Base-by-base conservation (phyloP, 441 rosid genomes). In the Adansonia grandidieri region DNA sequence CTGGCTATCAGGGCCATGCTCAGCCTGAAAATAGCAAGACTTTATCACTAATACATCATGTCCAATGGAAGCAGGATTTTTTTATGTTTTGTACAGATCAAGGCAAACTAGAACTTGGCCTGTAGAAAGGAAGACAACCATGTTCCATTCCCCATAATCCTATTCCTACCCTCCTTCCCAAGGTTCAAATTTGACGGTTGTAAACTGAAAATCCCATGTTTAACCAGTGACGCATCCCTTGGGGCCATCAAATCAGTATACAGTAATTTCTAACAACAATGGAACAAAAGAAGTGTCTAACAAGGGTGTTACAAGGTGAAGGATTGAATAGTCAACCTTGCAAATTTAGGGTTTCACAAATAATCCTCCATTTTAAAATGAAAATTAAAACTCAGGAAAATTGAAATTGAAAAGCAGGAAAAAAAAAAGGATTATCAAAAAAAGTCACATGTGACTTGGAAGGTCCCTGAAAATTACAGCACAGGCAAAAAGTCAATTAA, bases 1-100 rank as follows among this genome's bases (percentile, higher is more conserved):
- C 82, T 93, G 98, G 84, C 99, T 93, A 82, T 96, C 97, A 57
- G 98, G 98, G 65, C 99, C 99, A 84, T 93, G 98, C 82, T 96
- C 99, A 50, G 97, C 99, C 99, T 96, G 89, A 80, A 77, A 80
- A 56, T 68, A 17, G 28, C 75, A 73, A 32, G 78, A 60, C 9
- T 47, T 53, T 6, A 19, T 73, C 45, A 67, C 2, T 24, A 6
- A 77, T 28, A 62, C 15, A 65, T 50, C 75, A 71, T 2, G 9
- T 71, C 48, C 75, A 53, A 13, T 11, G 22, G 10, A 48, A 69
- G 11, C 5, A 48, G 6, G 11, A 48, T 13, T 5, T 24, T 11
- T 17, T 67, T 67, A 53, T 53, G 75, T 9, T 71, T 19, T 71
- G 45, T 71, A 71, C 9, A 71, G 15, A 32, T 53, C 0, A 0